Evolutionary conservation across 768 basidiomycete genomes (phyloP), one percentile per base, ranked within the genome.

Genomic region (Rhodotorula taiwanensis): DNA sequence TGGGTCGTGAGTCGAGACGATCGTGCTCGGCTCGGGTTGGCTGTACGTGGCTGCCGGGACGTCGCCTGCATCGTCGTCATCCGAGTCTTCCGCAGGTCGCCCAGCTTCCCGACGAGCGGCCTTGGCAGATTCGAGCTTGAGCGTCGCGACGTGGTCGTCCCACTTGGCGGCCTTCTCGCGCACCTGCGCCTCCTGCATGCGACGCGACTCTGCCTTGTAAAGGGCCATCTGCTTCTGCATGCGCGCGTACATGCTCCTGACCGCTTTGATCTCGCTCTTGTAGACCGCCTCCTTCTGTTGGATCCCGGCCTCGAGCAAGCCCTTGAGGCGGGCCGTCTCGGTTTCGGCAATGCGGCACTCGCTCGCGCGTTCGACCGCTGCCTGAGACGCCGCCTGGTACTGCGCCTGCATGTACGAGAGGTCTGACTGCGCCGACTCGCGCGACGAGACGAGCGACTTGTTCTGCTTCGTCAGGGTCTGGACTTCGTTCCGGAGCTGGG

Each of bases 351-450:
- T 39, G 7, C 13, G 20, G 3, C 62, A 59, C 55, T 70, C 69
- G 25, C 49, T 52, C 25, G 69, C 69, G 8, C 69, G 58, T 21
- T 53, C 66, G 45, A 58, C 51, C 0, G 69, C 69, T 0, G 69
- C 69, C 21, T 27, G 50, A 36, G 69, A 70, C 5, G 69, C 69
- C 14, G 53, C 44, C 28, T 52, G 53, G 63, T 70, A 70, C 53
- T 64, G 62, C 23, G 54, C 58, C 47, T 64, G 62, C 36, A 67
- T 59, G 63, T 67, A 70, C 13, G 39, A n/a, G 42, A 67, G 39
- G 56, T 70, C 69, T 41, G 47, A 20, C 52, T 59, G 58, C 1
- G 58, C 48, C 23, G 64, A 55, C 18, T 70, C 69, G 36, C 64
- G 61, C 44, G 69, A 66, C 28, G 30, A 14, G 42, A 52, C 18